A percentile compares a stretch with the other conserved stretches of the same genome.
phyloP scores from a whole-genome alignment of 805 yeast species.

The Wickerhamiella brachini region DNA sequence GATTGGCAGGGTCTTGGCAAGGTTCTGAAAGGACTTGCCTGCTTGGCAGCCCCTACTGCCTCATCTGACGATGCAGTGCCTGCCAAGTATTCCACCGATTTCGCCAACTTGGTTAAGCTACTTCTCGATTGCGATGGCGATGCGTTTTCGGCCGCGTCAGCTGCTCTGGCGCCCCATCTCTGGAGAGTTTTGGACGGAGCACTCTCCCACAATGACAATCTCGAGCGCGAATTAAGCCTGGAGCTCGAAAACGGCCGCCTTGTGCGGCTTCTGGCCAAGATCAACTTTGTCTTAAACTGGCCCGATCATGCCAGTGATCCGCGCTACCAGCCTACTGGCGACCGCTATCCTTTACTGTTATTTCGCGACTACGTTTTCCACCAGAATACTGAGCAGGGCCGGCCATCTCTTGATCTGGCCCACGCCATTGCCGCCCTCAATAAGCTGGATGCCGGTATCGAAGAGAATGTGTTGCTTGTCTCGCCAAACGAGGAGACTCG shows the following conservation, averaged over 20 bases:
- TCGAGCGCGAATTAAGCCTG: slow-evolving; percentile 33
- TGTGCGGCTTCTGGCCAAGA: slow-evolving; percentile 67
- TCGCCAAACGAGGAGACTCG: slow-evolving; percentile 79
- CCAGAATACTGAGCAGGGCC: slow-evolving; percentile 64
- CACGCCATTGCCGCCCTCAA: slow-evolving; percentile 69
- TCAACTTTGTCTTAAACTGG: slow-evolving; percentile 63
- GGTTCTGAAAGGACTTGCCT: slow-evolving; percentile 30
- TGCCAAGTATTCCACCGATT: slow-evolving; percentile 12
- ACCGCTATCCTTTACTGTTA: slow-evolving; percentile 53
- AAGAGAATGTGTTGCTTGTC: slow-evolving; percentile 67
- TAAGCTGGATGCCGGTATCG: slow-evolving; percentile 84
- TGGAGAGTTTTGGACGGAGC: slow-evolving; percentile 16
- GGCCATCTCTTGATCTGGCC: slow-evolving; percentile 66
- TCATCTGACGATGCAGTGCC: slow-evolving; percentile 3
- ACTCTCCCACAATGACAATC: slow-evolving; percentile 16
- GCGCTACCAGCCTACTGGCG: slow-evolving; percentile 63
- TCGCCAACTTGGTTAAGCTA: slow-evolving; percentile 12
- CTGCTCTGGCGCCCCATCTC: slow-evolving; percentile 18
- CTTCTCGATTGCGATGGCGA: background rate
- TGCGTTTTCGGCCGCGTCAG: slow-evolving; percentile 9
- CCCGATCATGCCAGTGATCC: slow-evolving; percentile 47
- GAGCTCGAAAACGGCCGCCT: slow-evolving; percentile 84
- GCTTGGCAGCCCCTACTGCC: slow-evolving; percentile 29
- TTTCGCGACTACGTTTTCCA: slow-evolving; percentile 80
- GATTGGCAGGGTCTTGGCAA: slow-evolving; percentile 52